These are phyloP conservation scores for Cucurbitaria berberidis DNA, from an alignment of 2,329 filamentous ascomycete genomes.

Conservation along the genomic window DNA sequence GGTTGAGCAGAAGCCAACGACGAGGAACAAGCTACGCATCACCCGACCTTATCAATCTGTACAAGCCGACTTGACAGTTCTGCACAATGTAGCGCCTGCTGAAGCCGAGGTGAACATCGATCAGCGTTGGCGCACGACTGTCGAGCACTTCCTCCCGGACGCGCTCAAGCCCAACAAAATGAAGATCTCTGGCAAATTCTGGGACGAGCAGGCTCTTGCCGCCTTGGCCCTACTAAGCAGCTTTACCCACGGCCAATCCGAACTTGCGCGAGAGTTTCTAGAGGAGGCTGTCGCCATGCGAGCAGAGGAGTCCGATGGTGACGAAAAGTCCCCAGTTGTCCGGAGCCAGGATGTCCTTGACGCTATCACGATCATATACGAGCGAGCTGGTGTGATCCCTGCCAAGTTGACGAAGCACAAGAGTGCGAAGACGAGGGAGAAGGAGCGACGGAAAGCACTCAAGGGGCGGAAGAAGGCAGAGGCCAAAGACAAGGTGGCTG, in stretches of 20 bases:
- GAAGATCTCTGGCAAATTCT: slow-evolving; percentile 1
- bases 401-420: slow-evolving; percentile 12
- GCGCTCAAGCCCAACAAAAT: neutral
- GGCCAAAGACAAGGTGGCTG: neutral
- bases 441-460: slow-evolving; percentile 6
- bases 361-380: slow-evolving; percentile 13
- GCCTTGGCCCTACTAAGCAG: slow-evolving; percentile 2
- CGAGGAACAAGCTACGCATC: slow-evolving; percentile 15
- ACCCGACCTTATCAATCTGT: slow-evolving; percentile 9
- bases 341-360: slow-evolving; percentile 8
- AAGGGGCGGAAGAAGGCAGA: slow-evolving; percentile 8
- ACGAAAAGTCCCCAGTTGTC: neutral
- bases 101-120: slow-evolving; percentile 4
- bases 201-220: neutral
- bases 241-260: slow-evolving; percentile 13
- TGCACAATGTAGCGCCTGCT: neutral
- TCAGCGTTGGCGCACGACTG: slow-evolving; percentile 3
- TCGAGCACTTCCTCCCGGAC: slow-evolving; percentile 7
- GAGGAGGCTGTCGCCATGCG: slow-evolving; percentile 11
- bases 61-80: neutral
- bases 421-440: slow-evolving; percentile 7
- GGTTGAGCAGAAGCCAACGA: slow-evolving; percentile 3
- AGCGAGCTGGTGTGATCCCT: slow-evolving; percentile 11
- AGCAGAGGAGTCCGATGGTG: neutral
- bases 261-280: slow-evolving; percentile 3